Percentiles rank a stretch among this genome's conserved stretches.
Conservation (phyloP, 129 eudicot genomes). For the Centella asiatica region DNA sequence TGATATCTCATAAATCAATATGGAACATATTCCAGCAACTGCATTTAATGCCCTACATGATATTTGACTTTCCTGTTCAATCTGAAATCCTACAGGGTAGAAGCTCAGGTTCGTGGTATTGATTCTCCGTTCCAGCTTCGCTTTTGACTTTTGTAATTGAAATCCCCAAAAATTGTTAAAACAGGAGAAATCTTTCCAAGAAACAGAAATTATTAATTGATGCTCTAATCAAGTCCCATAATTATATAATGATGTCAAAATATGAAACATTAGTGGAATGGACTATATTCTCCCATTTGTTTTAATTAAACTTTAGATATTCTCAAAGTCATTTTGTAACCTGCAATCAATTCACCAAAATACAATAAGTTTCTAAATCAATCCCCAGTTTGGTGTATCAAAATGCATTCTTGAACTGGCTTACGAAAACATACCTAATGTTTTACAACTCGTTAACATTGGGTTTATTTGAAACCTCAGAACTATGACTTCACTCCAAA, state of each 20-base stretch:
- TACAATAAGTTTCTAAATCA: too few species aligned
- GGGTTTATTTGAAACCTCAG: not conserved
- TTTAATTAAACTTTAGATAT: too few species aligned
- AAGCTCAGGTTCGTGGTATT: slow-evolving; percentile 57
- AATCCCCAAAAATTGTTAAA: slow-evolving; percentile 10
- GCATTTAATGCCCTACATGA: not conserved
- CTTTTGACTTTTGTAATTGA: slow-evolving; percentile 10
- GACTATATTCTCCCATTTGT: slow-evolving; percentile 1
- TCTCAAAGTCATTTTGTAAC: too few species aligned
- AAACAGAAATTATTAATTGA: not conserved
- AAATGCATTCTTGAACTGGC: not conserved
- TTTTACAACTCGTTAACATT: too few species aligned
- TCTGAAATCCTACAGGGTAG: slow-evolving; percentile 52
- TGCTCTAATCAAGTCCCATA: not conserved
- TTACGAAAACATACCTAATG: not conserved
- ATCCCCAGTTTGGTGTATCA: not conserved
- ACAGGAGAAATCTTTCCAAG: not conserved
- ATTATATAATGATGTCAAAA: not conserved
- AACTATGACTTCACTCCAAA: not conserved
- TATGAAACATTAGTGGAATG: not conserved
- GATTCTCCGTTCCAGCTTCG: slow-evolving; percentile 43
- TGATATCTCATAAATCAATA: not conserved
- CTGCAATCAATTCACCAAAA: not conserved
- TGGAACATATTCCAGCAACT: not conserved
- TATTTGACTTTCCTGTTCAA: slow-evolving; percentile 30